Conservation (phyloP, 805 yeast genomes). For the Metschnikowia peoriensis region DNA sequence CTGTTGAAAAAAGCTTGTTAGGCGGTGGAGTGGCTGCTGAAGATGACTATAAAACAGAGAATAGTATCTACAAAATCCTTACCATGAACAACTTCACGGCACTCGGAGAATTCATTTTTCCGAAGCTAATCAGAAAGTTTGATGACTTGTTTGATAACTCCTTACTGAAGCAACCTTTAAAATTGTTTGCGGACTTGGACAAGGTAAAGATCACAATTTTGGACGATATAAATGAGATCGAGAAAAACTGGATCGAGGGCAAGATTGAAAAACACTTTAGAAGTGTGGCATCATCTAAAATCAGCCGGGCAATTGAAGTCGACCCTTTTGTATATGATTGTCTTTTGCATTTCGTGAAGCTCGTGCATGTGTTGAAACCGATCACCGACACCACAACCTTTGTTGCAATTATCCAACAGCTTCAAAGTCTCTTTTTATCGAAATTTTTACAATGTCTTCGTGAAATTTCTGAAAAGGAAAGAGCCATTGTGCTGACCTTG, state of each 20-base stretch:
- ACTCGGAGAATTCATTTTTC: constrained; percentile 31
- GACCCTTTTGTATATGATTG: constrained; percentile 41
- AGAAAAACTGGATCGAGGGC: constrained; percentile 33
- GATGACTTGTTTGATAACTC: constrained; percentile 36
- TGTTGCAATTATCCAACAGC: constrained; percentile 34
- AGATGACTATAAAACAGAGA: constrained; percentile 19
- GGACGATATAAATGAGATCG: constrained; percentile 39
- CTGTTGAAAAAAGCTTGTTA: constrained; percentile 14
- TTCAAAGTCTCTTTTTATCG: constrained; percentile 36
- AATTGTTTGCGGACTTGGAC: constrained; percentile 41
- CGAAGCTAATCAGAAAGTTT: constrained; percentile 30
- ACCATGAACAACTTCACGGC: constrained; percentile 45
- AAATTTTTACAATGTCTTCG: constrained; percentile 33
- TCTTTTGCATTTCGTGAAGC: constrained; percentile 40
- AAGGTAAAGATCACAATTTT: constrained; percentile 38
- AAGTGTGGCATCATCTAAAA: constrained; percentile 27
- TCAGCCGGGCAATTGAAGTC: constrained; percentile 29
- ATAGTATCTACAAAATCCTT: constrained; percentile 35
- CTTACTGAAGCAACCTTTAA: constrained; percentile 36
- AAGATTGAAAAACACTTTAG: constrained; percentile 27
- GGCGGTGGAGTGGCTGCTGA: constrained; percentile 11
- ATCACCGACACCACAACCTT: constrained; percentile 38
- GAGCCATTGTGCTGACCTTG: constrained; percentile 16
- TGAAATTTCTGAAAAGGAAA: constrained; percentile 19
- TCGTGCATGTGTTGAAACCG: constrained; percentile 40